Conservation (phyloP, 2,329 filamentous ascomycete genomes). For the Calonectria honghensis region DNA sequence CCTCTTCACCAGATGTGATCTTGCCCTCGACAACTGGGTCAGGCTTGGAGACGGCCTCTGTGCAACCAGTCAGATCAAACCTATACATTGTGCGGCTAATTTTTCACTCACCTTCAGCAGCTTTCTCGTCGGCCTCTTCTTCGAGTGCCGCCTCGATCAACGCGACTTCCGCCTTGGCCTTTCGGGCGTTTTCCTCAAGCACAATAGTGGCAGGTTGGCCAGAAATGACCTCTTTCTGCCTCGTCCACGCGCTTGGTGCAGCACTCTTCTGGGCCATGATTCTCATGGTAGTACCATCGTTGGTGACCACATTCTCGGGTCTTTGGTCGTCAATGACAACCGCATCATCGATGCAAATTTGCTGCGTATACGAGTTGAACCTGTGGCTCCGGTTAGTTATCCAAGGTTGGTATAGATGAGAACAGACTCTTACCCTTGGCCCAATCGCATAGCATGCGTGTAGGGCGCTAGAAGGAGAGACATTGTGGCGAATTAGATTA, state of each 20-base stretch:
- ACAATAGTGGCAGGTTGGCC: constrained; percentile 5
- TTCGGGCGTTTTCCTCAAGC: constrained; percentile 17
- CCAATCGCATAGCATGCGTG: constrained; percentile 21
- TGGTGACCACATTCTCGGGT: constrained; percentile 12
- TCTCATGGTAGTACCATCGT: constrained; percentile 12
- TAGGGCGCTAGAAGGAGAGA: constrained; percentile 12
- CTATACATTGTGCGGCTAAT: background rate
- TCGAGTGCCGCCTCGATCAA: background rate
- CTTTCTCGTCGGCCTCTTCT: background rate
- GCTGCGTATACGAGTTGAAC: constrained; percentile 13
- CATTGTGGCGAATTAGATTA: background rate
- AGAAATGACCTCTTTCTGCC: constrained; percentile 18
- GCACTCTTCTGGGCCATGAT: constrained; percentile 12
- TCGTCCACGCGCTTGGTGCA: constrained; percentile 6
- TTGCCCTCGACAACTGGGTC: background rate
- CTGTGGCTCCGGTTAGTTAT: background rate
- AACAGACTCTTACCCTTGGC: background rate
- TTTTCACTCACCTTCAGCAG: background rate
- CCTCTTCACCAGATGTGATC: background rate
- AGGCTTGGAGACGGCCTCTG: background rate
- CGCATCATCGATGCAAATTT: constrained; percentile 16
- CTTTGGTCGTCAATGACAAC: constrained; percentile 3
- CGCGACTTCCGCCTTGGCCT: constrained; percentile 1
- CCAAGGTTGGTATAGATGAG: background rate
- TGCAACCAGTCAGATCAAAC: background rate